Percentiles rank a stretch among this genome's conserved stretches.
phyloP scores from a whole-genome alignment of 2,329 filamentous ascomycete genomes.

The Aureobasidium pullulans region DNA sequence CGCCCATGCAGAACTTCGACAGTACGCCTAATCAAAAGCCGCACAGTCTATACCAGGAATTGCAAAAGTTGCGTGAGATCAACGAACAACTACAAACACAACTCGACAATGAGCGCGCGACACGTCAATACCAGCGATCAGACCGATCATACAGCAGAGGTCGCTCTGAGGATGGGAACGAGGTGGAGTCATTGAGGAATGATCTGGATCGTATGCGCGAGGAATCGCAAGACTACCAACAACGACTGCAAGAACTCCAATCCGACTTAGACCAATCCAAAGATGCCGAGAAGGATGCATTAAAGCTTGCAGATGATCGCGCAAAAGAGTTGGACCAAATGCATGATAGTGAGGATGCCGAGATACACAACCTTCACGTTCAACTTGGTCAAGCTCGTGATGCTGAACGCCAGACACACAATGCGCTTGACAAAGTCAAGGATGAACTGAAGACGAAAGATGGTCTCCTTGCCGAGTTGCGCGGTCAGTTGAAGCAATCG shows the following conservation, averaged over 20 bases:
- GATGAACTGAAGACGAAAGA: conserved; percentile 3
- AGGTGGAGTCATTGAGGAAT: conserved; percentile 19
- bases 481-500: conserved; percentile 3
- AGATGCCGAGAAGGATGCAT: not conserved
- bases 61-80: conserved; percentile 16
- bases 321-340: conserved; percentile 15
- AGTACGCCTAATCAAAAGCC: conserved; percentile 9
- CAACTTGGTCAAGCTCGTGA: conserved; percentile 11
- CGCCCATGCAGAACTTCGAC: conserved; percentile 16
- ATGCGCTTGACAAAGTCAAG: conserved; percentile 1
- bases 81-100: conserved; percentile 20
- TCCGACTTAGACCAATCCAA: conserved; percentile 4
- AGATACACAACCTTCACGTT: conserved; percentile 15
- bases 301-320: not conserved
- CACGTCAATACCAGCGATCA: not conserved
- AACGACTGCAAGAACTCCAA: conserved; percentile 12
- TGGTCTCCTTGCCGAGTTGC: not conserved
- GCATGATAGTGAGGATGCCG: conserved; percentile 17
- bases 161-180: conserved; percentile 18
- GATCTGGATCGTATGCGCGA: conserved; percentile 13
- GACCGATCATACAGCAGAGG: conserved; percentile 13
- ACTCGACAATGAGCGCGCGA: not conserved
- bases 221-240: not conserved
- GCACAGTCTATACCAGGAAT: conserved; percentile 12
- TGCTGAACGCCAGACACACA: conserved; percentile 4